Conservation (phyloP, 2,329 filamentous ascomycete species). For the Cytospora chrysosperma region DNA sequence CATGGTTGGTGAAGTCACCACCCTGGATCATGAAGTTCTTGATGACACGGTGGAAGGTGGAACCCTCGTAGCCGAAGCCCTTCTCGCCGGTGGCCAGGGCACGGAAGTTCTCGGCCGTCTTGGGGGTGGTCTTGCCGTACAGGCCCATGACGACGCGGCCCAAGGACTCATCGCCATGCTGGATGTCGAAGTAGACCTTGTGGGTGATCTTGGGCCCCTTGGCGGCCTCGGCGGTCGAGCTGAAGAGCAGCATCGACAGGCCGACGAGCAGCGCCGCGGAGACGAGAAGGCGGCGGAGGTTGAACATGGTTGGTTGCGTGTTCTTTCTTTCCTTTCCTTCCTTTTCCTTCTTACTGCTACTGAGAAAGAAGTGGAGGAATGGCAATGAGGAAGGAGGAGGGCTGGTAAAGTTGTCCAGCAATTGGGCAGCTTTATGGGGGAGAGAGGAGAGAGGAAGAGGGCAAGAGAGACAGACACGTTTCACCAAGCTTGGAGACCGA, state of each 20-base stretch:
- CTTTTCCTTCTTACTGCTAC: background rate
- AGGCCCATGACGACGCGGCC: constrained; percentile 79
- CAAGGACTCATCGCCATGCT: constrained; percentile 70
- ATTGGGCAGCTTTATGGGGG: constrained; percentile 13
- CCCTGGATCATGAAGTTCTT: constrained; percentile 91
- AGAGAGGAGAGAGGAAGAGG: constrained; percentile 10
- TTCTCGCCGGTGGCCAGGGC: constrained; percentile 82
- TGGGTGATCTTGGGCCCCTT: constrained; percentile 94
- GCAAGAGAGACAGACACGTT: constrained; percentile 20
- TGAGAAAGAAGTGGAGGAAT: constrained; percentile 1
- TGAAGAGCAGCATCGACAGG: constrained; percentile 71
- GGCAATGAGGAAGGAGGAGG: constrained; percentile 12
- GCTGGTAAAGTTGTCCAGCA: constrained; percentile 7
- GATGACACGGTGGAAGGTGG: constrained; percentile 86
- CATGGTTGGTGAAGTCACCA: constrained; percentile 81
- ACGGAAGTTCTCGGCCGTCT: constrained; percentile 73
- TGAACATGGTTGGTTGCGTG: constrained; percentile 76
- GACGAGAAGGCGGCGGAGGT: constrained; percentile 67
- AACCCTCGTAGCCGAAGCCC: constrained; percentile 80
- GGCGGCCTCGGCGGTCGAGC: constrained; percentile 68
- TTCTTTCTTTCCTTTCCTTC: no score
- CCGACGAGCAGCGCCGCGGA: constrained; percentile 75
- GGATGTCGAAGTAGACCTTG: constrained; percentile 90
- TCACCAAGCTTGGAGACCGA: no score
- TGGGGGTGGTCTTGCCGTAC: constrained; percentile 83